Conservation (phyloP, 2,329 filamentous ascomycete species). For the Botryotinia convoluta region DNA sequence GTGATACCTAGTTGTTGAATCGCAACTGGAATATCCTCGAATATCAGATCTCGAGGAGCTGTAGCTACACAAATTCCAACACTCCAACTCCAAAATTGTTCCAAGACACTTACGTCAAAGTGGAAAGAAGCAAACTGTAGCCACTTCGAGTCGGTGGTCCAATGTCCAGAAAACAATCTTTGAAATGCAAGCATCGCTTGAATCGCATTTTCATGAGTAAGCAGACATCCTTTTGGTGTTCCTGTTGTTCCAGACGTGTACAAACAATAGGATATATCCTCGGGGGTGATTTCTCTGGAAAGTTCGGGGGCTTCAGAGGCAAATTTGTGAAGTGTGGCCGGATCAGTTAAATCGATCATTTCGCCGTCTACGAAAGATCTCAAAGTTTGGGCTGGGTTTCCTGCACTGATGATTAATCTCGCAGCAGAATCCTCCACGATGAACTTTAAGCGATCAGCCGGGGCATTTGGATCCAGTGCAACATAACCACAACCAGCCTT, state of each 20-base stretch:
- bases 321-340: constrained; percentile 20
- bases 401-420: constrained; percentile 59
- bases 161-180: constrained; percentile 71
- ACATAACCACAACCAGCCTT: constrained; percentile 42
- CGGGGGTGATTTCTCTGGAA: constrained; percentile 26
- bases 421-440: constrained; percentile 62
- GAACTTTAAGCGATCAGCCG: constrained; percentile 37
- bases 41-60: constrained; percentile 77
- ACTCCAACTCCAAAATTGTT: constrained; percentile 95
- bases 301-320: constrained; percentile 31
- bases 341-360: constrained; percentile 35
- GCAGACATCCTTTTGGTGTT: constrained; percentile 58
- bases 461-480: constrained; percentile 42
- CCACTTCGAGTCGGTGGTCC: constrained; percentile 73
- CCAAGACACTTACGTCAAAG: constrained; percentile 89
- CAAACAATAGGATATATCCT: constrained; percentile 38
- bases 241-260: constrained; percentile 43
- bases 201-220: constrained; percentile 84
- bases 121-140: constrained; percentile 93
- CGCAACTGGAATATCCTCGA: constrained; percentile 74
- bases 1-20: constrained; percentile 75
- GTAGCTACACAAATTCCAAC: constrained; percentile 82
- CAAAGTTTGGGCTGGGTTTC: constrained; percentile 44
- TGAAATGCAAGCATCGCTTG: constrained; percentile 89
- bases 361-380: constrained; percentile 25